phyloP scores from a whole-genome alignment of 768 basidiomycete genomes.

The Serendipita vermifera region DNA sequence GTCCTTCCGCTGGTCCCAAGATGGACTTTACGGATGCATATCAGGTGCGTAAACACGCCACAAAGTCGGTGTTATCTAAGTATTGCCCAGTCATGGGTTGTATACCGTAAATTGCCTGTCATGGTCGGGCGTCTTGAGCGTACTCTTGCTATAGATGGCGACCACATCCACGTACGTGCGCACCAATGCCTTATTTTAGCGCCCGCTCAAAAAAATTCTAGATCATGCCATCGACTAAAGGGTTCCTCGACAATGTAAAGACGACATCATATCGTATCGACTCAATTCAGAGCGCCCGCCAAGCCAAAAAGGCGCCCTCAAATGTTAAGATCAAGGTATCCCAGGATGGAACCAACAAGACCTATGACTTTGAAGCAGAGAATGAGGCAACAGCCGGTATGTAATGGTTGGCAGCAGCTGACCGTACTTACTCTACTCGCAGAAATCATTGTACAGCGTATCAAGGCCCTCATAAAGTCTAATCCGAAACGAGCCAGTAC shows the following conservation, averaged over 20 bases:
- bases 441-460: background rate
- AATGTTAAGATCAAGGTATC: constrained; percentile 82
- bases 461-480: background rate
- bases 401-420: background rate
- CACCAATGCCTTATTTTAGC: constrained; percentile 11
- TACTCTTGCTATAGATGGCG: constrained; percentile 85
- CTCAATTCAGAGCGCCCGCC: constrained; percentile 69
- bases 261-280: constrained; percentile 90
- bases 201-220: constrained; percentile 22
- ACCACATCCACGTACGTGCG: constrained; percentile 67
- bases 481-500: constrained; percentile 1
- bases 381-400: constrained; percentile 23
- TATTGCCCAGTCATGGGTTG: constrained; percentile 23
- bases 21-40: constrained; percentile 75
- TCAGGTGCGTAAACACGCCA: constrained; percentile 38
- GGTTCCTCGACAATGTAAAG: constrained; percentile 78
- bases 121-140: constrained; percentile 82
- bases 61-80: background rate
- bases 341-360: constrained; percentile 61
- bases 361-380: constrained; percentile 97
- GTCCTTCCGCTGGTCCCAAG: constrained; percentile 32
- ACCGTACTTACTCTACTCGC: background rate
- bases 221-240: constrained; percentile 82
- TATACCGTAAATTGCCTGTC: constrained; percentile 93
- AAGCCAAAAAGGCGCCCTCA: constrained; percentile 64